phyloP scores from a whole-genome alignment of 2,329 filamentous ascomycete genomes.

The Neonectria hederae region DNA sequence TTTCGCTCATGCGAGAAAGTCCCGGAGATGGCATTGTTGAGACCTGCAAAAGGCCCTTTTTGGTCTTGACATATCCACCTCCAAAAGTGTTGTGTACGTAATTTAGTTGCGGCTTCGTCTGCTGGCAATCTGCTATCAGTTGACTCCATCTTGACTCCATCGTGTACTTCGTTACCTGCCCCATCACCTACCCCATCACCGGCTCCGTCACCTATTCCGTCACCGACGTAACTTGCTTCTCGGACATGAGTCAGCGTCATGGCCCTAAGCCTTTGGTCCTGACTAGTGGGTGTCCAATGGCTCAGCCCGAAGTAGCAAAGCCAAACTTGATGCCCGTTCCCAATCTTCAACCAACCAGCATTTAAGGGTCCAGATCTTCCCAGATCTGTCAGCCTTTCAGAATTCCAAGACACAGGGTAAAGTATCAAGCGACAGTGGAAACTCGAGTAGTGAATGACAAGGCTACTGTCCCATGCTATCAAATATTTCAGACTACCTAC shows the following conservation, averaged over 20 bases:
- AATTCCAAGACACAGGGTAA: background rate
- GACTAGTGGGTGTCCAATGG: background rate
- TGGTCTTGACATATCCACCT: background rate
- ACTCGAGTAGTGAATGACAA: constrained; percentile 28
- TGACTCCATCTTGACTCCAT: constrained; percentile 3
- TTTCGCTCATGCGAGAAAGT: constrained; percentile 29
- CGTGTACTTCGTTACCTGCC: constrained; percentile 10
- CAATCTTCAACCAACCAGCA: background rate
- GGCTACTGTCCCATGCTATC: constrained; percentile 36
- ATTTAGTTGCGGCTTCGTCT: constrained; percentile 7
- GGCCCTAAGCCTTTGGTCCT: constrained; percentile 1
- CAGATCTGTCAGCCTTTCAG: background rate
- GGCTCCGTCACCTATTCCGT: background rate
- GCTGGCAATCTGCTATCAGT: background rate
- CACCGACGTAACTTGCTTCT: constrained; percentile 10
- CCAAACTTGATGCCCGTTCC: no score
- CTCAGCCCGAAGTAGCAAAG: constrained; percentile 5
- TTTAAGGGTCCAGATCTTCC: background rate
- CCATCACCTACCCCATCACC: constrained; percentile 11
- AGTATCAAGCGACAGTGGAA: constrained; percentile 1
- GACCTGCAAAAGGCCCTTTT: constrained; percentile 4
- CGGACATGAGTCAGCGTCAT: constrained; percentile 9
- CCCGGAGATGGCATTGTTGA: constrained; percentile 30
- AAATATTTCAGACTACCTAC: constrained; percentile 22
- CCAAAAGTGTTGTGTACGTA: constrained; percentile 15